Conservation (phyloP, 2,329 filamentous ascomycete genomes). For the Diaporthe destruens region DNA sequence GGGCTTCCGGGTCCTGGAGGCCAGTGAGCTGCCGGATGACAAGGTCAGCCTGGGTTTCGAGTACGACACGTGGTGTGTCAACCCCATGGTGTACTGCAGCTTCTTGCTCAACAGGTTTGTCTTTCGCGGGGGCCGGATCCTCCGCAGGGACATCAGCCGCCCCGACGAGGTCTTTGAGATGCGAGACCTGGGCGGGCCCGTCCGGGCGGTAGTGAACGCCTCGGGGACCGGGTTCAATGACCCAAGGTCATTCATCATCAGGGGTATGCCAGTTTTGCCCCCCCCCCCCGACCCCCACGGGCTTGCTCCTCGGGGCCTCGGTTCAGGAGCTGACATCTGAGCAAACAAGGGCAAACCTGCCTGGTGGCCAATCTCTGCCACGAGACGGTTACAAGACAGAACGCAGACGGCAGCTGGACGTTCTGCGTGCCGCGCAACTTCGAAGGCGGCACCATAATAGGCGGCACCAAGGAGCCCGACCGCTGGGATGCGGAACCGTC, state of each 20-base stretch:
- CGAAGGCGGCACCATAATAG: slow-evolving; percentile 73
- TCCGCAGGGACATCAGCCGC: slow-evolving; percentile 53
- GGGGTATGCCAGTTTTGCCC: slow-evolving; percentile 49
- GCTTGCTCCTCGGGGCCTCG: not conserved
- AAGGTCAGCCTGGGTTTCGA: slow-evolving; percentile 60
- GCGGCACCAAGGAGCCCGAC: slow-evolving; percentile 73
- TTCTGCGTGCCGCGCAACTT: slow-evolving; percentile 73
- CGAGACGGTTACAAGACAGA: slow-evolving; percentile 69
- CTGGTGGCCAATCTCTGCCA: slow-evolving; percentile 55
- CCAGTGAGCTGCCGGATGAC: slow-evolving; percentile 55
- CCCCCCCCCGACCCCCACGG: too few relatives aligned
- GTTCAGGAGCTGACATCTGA: slow-evolving; percentile 2
- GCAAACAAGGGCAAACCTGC: slow-evolving; percentile 59
- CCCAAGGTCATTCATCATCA: slow-evolving; percentile 56
- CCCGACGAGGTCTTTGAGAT: slow-evolving; percentile 55
- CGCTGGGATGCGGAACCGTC: slow-evolving; percentile 67
- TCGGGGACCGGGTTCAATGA: slow-evolving; percentile 61
- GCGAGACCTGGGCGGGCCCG: slow-evolving; percentile 47
- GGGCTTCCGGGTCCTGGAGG: slow-evolving; percentile 54
- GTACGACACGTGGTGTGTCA: slow-evolving; percentile 68
- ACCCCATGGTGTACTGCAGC: slow-evolving; percentile 66
- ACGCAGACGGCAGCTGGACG: slow-evolving; percentile 72
- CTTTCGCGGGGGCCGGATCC: slow-evolving; percentile 52
- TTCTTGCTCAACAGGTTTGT: slow-evolving; percentile 59
- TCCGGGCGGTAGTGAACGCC: slow-evolving; percentile 58